Base-by-base conservation (phyloP, 257 asterid species). In the Cruciata laevipes region DNA sequence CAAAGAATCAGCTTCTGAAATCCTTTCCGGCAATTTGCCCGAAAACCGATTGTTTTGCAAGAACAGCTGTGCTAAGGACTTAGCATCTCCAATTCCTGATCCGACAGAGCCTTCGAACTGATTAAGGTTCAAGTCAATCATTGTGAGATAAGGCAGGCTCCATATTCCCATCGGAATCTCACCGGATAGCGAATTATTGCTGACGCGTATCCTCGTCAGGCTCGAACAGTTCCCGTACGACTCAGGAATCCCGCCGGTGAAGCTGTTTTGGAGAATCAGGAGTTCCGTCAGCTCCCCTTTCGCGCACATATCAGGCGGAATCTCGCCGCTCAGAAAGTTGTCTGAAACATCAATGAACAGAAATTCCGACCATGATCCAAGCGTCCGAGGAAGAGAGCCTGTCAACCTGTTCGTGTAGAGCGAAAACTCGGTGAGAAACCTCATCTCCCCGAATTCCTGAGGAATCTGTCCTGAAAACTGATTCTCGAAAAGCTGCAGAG, bases 291-390 rank as follows among this genome's bases (percentile, higher is more conserved):
- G 21, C 23, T 33, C 63, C 11, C 82, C 83, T 52, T 59, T 61
- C 38, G 77, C 77, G 73, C 86, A 82, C 86, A 82, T 78, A 33
- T 79, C 82, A 61, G 83, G 80, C 16, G 86, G 86, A 23, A 82
- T 78, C n/a, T 81, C 32, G 59, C 83, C 83, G 42, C 38, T 65
- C 3, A 82, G 55, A 24, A 59, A 69, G 64, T 82, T 82, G 61
- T 62, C 82, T n/a, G 86, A 75, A 56, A 69, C 82, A 70, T 82
- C 86, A 42, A 82, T 79, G 47, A 1, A 76, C n/a, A 6, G 8
- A 23, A 82, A 63, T 12, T 69, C 72, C 33, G 78, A 69, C 86
- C 82, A 78, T 5, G 83, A 82, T 21, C 86, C 86, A 8, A 82
- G 77, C 24, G 62, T 79, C 60, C 61, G 57, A 38, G 86, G 86